phyloP scores from a whole-genome alignment of 495 filamentous ascomycete species.

The Clohesyomyces aquaticus region DNA sequence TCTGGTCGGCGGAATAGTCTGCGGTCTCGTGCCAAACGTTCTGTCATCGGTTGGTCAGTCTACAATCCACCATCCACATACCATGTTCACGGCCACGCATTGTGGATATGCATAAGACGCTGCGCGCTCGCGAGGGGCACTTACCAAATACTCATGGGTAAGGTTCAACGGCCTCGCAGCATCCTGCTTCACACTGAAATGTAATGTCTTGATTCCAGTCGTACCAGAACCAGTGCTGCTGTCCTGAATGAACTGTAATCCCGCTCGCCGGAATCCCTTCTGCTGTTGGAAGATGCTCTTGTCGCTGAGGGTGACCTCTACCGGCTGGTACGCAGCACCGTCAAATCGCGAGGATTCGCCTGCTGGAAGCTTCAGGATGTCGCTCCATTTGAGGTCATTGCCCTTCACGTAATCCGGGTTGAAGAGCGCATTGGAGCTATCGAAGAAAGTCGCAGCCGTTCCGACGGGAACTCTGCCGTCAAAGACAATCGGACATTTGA shows the following conservation, averaged over 20 bases:
- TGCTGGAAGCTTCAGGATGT: constrained; percentile 33
- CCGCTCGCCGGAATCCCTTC: constrained; percentile 39
- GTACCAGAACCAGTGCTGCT: constrained; percentile 21
- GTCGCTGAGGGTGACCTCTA: constrained; percentile 37
- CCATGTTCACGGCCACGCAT: not conserved
- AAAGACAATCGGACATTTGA: constrained; percentile 39
- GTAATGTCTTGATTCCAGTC: constrained; percentile 37
- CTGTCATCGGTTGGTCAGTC: constrained; percentile 10
- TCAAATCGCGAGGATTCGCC: constrained; percentile 34
- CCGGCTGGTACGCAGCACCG: constrained; percentile 7
- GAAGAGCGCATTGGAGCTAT: constrained; percentile 37
- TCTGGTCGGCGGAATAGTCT: constrained; percentile 40
- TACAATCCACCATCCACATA: not conserved
- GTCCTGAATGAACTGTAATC: constrained; percentile 38
- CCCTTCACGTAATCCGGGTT: constrained; percentile 41
- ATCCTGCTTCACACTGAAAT: constrained; percentile 40
- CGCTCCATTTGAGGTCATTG: constrained; percentile 30
- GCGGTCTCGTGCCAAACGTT: constrained; percentile 41
- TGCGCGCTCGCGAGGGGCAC: no score
- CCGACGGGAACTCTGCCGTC: constrained; percentile 35
- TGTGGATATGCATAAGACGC: no score
- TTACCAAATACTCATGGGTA: constrained; percentile 40
- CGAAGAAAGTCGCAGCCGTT: constrained; percentile 27
- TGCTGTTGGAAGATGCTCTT: constrained; percentile 40
- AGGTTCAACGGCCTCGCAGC: constrained; percentile 33